Percentiles rank a stretch among this genome's conserved stretches.
Conservation (phyloP, 2,329 filamentous ascomycete species). For the Neofusicoccum sp. region DNA sequence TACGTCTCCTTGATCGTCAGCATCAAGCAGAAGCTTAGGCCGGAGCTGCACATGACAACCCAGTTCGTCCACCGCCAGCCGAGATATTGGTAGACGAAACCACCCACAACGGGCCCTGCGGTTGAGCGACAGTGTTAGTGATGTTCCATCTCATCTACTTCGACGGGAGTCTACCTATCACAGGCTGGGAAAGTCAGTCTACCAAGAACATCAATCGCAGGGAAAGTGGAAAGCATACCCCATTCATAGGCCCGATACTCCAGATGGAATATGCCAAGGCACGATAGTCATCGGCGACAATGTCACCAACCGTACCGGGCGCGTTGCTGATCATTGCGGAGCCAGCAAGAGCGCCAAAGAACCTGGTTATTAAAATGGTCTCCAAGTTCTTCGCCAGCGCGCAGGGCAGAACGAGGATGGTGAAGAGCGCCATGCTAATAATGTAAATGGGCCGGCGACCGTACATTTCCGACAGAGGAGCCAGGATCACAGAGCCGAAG, state of each 20-base stretch:
- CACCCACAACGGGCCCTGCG: slow-evolving; percentile 56
- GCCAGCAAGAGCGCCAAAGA: slow-evolving; percentile 58
- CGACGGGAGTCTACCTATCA: background rate
- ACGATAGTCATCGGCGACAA: slow-evolving; percentile 73
- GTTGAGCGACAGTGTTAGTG: slow-evolving; percentile 39
- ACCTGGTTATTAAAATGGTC: slow-evolving; percentile 45
- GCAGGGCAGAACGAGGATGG: slow-evolving; percentile 51
- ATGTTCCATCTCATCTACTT: too few species aligned
- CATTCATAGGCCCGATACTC: slow-evolving; percentile 59
- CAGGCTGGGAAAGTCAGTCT: background rate
- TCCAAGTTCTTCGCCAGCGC: slow-evolving; percentile 44
- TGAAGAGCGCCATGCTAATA: slow-evolving; percentile 51
- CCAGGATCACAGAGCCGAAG: slow-evolving; percentile 53
- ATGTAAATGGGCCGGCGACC: slow-evolving; percentile 54
- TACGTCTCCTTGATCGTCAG: slow-evolving; percentile 68
- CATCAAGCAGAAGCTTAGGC: background rate
- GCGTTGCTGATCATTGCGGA: slow-evolving; percentile 68
- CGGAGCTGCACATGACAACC: slow-evolving; percentile 74
- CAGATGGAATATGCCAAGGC: slow-evolving; percentile 82
- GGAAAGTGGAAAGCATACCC: slow-evolving; percentile 67
- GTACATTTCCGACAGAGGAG: slow-evolving; percentile 55
- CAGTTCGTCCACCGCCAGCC: slow-evolving; percentile 73
- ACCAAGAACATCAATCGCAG: slow-evolving; percentile 60
- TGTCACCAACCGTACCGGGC: slow-evolving; percentile 67
- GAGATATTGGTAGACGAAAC: slow-evolving; percentile 50